Evolutionary conservation across 2,329 filamentous ascomycete genomes (phyloP), one percentile per base, ranked within the genome.

Genomic region (Botrytis paeoniae): DNA sequence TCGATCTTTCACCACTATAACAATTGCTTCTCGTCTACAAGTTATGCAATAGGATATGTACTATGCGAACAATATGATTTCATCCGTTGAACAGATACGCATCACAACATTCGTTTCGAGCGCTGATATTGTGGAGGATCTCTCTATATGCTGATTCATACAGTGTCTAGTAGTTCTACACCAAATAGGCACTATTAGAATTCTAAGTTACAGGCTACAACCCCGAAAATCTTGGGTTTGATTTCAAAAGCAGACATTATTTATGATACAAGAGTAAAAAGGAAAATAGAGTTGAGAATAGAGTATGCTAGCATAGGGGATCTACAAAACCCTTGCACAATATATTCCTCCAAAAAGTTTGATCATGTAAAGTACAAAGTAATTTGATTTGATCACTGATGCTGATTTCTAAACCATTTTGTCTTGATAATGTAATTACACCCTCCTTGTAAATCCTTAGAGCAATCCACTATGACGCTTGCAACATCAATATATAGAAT

Each of bases 241-340:
- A 8, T 57, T 57, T 57, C 2, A 57, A 57, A 32, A 18, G n/a
- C n/a, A 29, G 16, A 18, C 10, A n/a, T 4, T 16, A n/a, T 54
- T n/a, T 18, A 57, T 57, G n/a, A 18, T 18, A 29, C 6, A 29
- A 4, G 14, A 29, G n/a, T 54, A 12, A 7, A 54, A 14, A 16
- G 45, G 4, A 4, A 18, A 3, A 57, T 29, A 10, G 0, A 10
- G 0, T 18, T 29, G 3, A 18, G 10, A 29, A 18, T 3, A 3
- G 16, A 29, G 4, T 0, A 29, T 16, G 7, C 18, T 12, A 3
- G 25, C 6, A 54, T 18, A 6, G 0, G 4, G 51, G 16, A 18
- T 16, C 3, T 8, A 57, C 14, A 4, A 8, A 29, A 4, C 3
- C 14, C n/a, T 6, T 18, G 7, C 0, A 18, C 14, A 18, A 1